phyloP scores from a whole-genome alignment of 73 alveolate genomes.

The Paramecium bursaria region DNA sequence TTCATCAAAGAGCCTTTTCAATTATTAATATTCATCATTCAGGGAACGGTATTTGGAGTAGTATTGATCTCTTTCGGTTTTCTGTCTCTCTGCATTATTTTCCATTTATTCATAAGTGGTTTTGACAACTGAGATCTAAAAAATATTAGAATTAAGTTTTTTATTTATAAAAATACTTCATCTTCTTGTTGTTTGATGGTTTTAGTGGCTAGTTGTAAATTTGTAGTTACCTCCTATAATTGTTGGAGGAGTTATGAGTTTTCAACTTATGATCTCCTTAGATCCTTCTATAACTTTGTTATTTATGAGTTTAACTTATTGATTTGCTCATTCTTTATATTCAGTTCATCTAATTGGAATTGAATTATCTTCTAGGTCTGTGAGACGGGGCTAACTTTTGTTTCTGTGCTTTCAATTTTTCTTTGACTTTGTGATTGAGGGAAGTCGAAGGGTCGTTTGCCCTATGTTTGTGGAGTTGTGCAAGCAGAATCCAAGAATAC shows the following conservation, averaged over 20 bases:
- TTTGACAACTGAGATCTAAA: no score
- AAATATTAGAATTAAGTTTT: no score
- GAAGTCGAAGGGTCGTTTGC: not conserved
- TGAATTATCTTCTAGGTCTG: not conserved
- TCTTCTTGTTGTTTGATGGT: no score
- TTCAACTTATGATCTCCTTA: no score
- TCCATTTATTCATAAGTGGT: no score
- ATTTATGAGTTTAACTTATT: conserved; percentile 11
- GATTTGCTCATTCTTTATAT: not conserved
- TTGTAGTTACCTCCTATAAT: no score
- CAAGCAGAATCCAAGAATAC: not conserved
- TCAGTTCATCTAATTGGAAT: conserved; percentile 36
- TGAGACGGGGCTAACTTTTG: not conserved
- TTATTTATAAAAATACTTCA: no score
- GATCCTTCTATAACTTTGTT: conserved; percentile 19
- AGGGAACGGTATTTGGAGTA: not conserved
- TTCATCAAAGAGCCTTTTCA: conserved; percentile 33
- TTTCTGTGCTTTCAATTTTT: conserved; percentile 6
- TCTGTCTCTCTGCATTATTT: no score
- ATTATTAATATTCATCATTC: conserved; percentile 15
- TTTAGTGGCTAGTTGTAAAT: no score
- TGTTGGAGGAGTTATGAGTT: no score
- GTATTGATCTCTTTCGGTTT: conserved; percentile 3
- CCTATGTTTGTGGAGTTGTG: conserved; percentile 45
- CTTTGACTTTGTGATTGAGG: not conserved